Evolutionary conservation across 129 eudicot genomes (phyloP), one percentile per base, ranked within the genome.

Genomic region (Cynara cardunculus): DNA sequence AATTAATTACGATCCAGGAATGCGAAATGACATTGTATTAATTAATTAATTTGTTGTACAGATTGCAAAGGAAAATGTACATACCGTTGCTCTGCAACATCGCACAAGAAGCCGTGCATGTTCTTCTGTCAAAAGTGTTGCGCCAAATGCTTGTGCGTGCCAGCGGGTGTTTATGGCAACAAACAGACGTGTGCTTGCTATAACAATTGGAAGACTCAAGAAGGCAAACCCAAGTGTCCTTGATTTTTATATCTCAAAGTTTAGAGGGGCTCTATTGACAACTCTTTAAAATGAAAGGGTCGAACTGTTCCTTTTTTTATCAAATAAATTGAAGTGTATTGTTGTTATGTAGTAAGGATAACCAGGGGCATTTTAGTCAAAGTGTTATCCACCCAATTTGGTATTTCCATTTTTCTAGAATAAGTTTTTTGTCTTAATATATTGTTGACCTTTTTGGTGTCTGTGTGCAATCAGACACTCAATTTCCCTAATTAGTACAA

Each of bases 31-130:
- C 67, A 11, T 3, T 2, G 69, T 22, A n/a, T 31, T 0, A 34
- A 34, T 34, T 34, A 9, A 34, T 72, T 59, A 34, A 53, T 16
- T 26, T 78, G 62, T n/a, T 12, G 39, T 71, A 56, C 72, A 88
- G 96, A 88, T 62, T 90, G 96, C 90, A 81, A 75, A 37, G 88
- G 90, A 1, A 84, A 81, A 76, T 90, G 96, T 72, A 82, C 84
- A 31, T 88, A 90, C 11, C 31, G 96, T 9, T 90, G 96, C 86
- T 90, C 96, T 27, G 92, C 90, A 24, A 90, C 96, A 31, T 90
- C 96, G 11, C 96, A 90, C 85, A 90, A 81, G 89, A 90, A 90
- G 86, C 96, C 96, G 11, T 90, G 96, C 78, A 90, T 90, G 96
- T 88, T 88, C 75, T 90, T 77, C 84, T 90, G 96, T 76, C 74